These are phyloP conservation scores for Antrodiella citrinella DNA, from an alignment of 768 basidiomycete species.

Conservation along the genomic window DNA sequence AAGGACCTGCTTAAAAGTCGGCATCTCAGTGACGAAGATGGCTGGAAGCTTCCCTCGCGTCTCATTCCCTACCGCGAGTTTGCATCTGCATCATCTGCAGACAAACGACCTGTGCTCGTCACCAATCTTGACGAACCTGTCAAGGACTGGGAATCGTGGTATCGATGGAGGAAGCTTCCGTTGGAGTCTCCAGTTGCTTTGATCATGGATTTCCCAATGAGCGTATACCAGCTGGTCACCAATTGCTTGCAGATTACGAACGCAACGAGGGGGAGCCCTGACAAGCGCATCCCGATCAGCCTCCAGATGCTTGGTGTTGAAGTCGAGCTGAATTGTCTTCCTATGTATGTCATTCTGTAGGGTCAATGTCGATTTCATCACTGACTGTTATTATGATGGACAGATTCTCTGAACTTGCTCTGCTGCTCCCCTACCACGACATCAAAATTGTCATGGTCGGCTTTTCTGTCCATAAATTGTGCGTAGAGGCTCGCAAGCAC, in stretches of 20 bases:
- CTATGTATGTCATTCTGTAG: constrained; percentile 25
- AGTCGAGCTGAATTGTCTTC: constrained; percentile 32
- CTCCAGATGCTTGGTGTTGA: constrained; percentile 33
- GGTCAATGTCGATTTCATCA: too few species aligned
- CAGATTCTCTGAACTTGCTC: constrained; percentile 39
- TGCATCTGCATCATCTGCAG: neutral
- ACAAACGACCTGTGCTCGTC: neutral
- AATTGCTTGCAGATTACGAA: constrained; percentile 25
- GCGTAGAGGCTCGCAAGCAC: constrained; percentile 24
- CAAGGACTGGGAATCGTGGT: constrained; percentile 35
- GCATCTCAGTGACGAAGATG: constrained; percentile 5
- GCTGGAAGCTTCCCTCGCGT: constrained; percentile 5
- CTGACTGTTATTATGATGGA: neutral
- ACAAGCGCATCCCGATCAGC: constrained; percentile 20
- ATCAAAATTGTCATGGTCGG: constrained; percentile 36
- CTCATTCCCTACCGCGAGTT: constrained; percentile 8
- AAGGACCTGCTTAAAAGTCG: constrained; percentile 1
- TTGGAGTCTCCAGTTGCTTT: constrained; percentile 35
- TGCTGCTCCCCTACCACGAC: constrained; percentile 37
- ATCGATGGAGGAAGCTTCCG: constrained; percentile 37
- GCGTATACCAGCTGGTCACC: constrained; percentile 30
- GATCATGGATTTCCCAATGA: constrained; percentile 36
- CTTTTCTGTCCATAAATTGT: constrained; percentile 21
- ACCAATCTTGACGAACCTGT: constrained; percentile 1
- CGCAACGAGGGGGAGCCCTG: constrained; percentile 15